Evolutionary conservation across 75 land plant species (phyloP).

Genomic region (Chamaecyparis obtusa): DNA sequence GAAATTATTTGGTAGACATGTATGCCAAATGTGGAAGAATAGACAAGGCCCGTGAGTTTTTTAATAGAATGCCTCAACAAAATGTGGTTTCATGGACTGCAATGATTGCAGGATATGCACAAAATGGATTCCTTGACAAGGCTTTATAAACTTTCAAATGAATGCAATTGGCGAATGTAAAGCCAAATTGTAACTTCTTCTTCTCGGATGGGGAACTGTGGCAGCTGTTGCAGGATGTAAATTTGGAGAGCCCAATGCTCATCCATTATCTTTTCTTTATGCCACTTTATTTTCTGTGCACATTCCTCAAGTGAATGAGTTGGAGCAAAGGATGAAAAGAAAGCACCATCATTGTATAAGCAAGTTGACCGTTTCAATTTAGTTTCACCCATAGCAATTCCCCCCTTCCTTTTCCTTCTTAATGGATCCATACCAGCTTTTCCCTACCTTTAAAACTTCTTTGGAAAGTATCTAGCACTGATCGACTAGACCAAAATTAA

Average conservation of each 20-base stretch:
- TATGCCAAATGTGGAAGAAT: too few species aligned
- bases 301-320: not conserved
- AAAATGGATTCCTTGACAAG: too few species aligned
- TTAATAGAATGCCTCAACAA: too few species aligned
- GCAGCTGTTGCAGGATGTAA: slow-evolving; percentile 23
- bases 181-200: not conserved
- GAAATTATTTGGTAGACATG: too few species aligned
- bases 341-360: not conserved
- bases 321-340: not conserved
- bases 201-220: slow-evolving; percentile 42
- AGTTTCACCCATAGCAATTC: too few species aligned
- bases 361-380: too few species aligned
- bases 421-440: slow-evolving; percentile 2
- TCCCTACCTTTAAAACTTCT: not conserved
- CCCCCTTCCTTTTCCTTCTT: slow-evolving; percentile 2
- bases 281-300: slow-evolving; percentile 1
- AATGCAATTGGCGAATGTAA: too few species aligned
- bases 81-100: too few species aligned
- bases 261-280: slow-evolving; percentile 9
- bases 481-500: not conserved
- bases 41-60: too few species aligned
- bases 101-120: too few species aligned
- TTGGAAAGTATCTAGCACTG: not conserved
- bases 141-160: too few species aligned
- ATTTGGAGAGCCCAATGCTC: not conserved